Evolutionary conservation across 345 rosid species (phyloP).

Genomic region (Cochlearia excelsa): DNA sequence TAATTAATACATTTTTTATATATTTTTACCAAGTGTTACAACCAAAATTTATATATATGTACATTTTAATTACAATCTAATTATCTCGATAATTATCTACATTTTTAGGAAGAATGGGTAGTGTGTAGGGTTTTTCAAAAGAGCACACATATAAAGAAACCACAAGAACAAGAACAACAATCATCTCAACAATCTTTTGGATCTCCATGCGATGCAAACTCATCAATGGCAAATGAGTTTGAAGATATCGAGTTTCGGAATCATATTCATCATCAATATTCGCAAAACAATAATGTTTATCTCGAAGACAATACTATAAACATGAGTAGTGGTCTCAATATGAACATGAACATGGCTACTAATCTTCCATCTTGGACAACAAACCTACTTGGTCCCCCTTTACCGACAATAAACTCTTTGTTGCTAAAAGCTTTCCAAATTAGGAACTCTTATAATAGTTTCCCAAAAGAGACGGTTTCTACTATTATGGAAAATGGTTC

Average conservation of each 20-base stretch:
- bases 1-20: slow-evolving; percentile 19
- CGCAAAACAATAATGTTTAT: slow-evolving; percentile 16
- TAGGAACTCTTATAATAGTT: slow-evolving; percentile 52
- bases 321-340: slow-evolving; percentile 24
- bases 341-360: slow-evolving; percentile 43
- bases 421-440: slow-evolving; percentile 82
- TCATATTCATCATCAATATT: slow-evolving; percentile 29
- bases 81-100: neutral
- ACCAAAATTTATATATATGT: too few relatives aligned
- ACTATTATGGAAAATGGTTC: slow-evolving; percentile 54
- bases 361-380: slow-evolving; percentile 56
- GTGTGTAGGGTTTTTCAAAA: slow-evolving; percentile 82
- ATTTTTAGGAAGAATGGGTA: slow-evolving; percentile 87
- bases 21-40: too few relatives aligned
- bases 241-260: slow-evolving; percentile 49
- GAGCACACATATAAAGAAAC: slow-evolving; percentile 48
- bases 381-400: slow-evolving; percentile 50
- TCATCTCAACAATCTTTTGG: slow-evolving; percentile 66
- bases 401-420: slow-evolving; percentile 70
- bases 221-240: slow-evolving; percentile 56
- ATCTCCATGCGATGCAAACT: slow-evolving; percentile 75
- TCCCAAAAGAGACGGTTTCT: slow-evolving; percentile 42
- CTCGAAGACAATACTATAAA: slow-evolving; percentile 25
- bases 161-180: slow-evolving; percentile 48
- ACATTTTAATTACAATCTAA: neutral